phyloP scores from a whole-genome alignment of 148 eudicot species.

The Spergularia bocconei region DNA sequence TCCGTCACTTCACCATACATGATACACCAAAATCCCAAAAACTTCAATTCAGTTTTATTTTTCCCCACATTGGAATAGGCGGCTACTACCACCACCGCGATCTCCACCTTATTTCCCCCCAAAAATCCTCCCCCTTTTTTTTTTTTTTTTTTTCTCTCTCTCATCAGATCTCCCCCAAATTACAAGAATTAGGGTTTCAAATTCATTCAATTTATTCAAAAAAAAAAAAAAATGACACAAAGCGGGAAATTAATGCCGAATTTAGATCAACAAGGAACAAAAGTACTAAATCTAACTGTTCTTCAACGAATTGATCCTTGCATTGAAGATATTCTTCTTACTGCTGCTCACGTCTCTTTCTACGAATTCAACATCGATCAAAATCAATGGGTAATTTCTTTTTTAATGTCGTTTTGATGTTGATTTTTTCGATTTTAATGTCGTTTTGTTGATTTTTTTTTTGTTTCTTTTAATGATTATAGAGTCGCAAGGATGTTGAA shows the following conservation, averaged over 20 bases:
- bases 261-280: slow-evolving; percentile 67
- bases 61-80: neutral
- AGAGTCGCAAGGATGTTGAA: slow-evolving; percentile 96
- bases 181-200: slow-evolving; percentile 25
- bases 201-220: neutral
- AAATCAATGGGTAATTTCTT: slow-evolving; percentile 63
- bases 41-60: too few relatives aligned
- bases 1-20: too few relatives aligned
- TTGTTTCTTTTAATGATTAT: slow-evolving; percentile 5
- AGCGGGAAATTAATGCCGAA: slow-evolving; percentile 65
- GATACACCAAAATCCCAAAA: too few relatives aligned
- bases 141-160: neutral
- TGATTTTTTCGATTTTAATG: neutral
- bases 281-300: slow-evolving; percentile 69
- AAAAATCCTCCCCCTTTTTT: neutral
- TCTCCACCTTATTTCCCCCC: neutral
- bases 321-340: slow-evolving; percentile 66
- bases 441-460: neutral
- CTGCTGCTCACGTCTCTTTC: slow-evolving; percentile 79
- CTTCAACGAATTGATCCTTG: slow-evolving; percentile 75
- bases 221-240: slow-evolving; percentile 38
- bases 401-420: neutral
- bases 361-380: slow-evolving; percentile 69
- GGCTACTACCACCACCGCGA: neutral
- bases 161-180: neutral